Percentiles rank a stretch among this genome's conserved stretches.
Evolutionary conservation across 202 grass and related monocot genomes (phyloP).

Genomic region (Saccharum hybrid): DNA sequence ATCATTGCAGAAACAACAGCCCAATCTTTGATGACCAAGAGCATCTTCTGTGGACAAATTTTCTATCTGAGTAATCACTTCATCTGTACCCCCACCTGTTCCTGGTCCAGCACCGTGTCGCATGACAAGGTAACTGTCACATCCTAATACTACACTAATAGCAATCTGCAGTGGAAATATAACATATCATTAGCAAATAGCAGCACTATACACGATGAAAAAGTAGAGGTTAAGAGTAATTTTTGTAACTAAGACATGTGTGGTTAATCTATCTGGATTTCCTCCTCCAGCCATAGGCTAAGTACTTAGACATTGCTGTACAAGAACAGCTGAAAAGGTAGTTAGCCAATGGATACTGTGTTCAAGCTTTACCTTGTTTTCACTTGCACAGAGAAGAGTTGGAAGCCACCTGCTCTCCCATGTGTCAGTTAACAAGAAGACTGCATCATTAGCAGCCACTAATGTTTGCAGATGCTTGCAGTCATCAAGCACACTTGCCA

Average conservation of each 20-base stretch:
- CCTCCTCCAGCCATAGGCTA: not conserved
- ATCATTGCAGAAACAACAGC: conserved; percentile 91
- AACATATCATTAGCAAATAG: conserved; percentile 42
- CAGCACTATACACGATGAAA: conserved; percentile 6
- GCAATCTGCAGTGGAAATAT: conserved; percentile 57
- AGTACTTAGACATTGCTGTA: conserved; percentile 11
- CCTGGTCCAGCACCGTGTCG: conserved; percentile 81
- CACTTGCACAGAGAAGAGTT: conserved; percentile 75
- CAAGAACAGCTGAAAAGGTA: conserved; percentile 30
- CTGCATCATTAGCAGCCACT: conserved; percentile 73
- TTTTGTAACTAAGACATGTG: conserved; percentile 10
- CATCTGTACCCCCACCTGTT: conserved; percentile 39
- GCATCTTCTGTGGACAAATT: conserved; percentile 48
- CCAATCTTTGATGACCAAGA: conserved; percentile 57
- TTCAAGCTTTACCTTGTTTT: conserved; percentile 72
- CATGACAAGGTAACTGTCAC: conserved; percentile 93
- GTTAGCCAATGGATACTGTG: conserved; percentile 10
- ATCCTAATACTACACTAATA: conserved; percentile 75
- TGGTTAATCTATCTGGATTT: conserved; percentile 26
- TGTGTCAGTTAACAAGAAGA: conserved; percentile 89
- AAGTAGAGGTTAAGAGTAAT: conserved; percentile 19
- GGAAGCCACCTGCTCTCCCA: conserved; percentile 95
- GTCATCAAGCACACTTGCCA: conserved; percentile 64
- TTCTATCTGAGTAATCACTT: conserved; percentile 40
- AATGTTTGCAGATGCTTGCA: conserved; percentile 68